Base-by-base conservation (phyloP, 176 grass and related monocot genomes). In the Paspalum vaginatum region DNA sequence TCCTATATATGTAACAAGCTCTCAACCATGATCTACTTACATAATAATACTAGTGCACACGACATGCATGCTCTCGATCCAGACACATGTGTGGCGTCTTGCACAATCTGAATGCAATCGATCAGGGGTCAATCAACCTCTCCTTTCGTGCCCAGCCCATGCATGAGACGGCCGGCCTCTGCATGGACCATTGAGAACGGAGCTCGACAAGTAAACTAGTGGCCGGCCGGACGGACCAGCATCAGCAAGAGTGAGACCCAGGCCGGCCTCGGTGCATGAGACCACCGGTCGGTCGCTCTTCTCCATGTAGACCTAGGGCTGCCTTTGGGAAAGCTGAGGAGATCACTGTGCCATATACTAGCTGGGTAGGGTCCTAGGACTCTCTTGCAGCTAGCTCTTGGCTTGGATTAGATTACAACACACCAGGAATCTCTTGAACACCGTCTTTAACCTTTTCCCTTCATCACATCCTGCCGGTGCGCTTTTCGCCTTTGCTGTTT, bases 401-500 rank as follows among this genome's bases (percentile, higher is more conserved):
- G n/a, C 32, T 32, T 32, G 32, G 86, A 51, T 68, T 81, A 76
- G 47, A 49, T 75, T 70, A 11, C 65, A 40, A 39, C 40, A 71
- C 51, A 78, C 79, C n/a, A 26, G 24, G 10, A 14, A 76, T 89
- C 20, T 85, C 3, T 15, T 72, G 83, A 43, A 49, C 50, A 72
- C 78, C 66, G 27, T 51, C 79, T 89, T 89, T 89, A 61, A 73
- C 26, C 83, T 89, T 89, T 89, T 73, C 73, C 88, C 79, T 82
- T 89, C 83, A 78, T 89, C 88, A 74, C 74, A 89, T 89, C 88
- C 83, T 89, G 83, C 83, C 88, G 83, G 60, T 81, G 79, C 88
- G 78, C 83, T 74, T 86, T 89, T 82, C 4, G 65, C 73, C 56
- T 82, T 89, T 69, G 32, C 3, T 32, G 32, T 32, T 32, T 2